phyloP scores from a whole-genome alignment of 305 asterid genomes.

The Solanum hybrid region DNA sequence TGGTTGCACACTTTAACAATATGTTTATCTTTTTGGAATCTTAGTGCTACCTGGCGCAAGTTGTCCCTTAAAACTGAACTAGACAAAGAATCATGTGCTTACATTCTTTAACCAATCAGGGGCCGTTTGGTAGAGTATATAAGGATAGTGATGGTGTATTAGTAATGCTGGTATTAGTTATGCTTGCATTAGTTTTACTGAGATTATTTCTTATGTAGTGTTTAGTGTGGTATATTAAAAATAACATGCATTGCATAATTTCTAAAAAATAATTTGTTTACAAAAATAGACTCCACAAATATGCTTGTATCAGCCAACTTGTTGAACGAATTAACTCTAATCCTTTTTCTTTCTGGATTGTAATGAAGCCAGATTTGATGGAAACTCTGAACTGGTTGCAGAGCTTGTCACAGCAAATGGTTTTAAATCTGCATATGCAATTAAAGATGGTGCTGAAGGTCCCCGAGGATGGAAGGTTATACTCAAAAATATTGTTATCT shows the following conservation, averaged over 20 bases:
- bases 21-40: not conserved
- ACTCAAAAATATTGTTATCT: not conserved
- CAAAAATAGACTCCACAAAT: not conserved
- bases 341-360: conserved; percentile 24
- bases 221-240: not conserved
- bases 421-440: conserved; percentile 88
- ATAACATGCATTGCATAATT: not conserved
- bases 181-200: not conserved
- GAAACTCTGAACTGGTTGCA: conserved; percentile 90
- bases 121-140: not conserved
- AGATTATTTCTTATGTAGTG: not conserved
- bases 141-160: not conserved
- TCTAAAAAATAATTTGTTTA: too few relatives aligned
- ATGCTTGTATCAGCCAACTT: not conserved
- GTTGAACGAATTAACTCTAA: not conserved
- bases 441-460: conserved; percentile 93
- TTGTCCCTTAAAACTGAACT: not conserved
- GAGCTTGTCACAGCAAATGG: conserved; percentile 88
- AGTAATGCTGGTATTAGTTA: not conserved
- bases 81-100: not conserved
- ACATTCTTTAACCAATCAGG: not conserved
- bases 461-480: conserved; percentile 85
- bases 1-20: not conserved
- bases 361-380: conserved; percentile 96
- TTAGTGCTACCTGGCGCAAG: not conserved